Percentiles rank a stretch among this genome's conserved stretches.
Conservation (phyloP, 2,329 filamentous ascomycete species). For the Emergomyces orientalis region DNA sequence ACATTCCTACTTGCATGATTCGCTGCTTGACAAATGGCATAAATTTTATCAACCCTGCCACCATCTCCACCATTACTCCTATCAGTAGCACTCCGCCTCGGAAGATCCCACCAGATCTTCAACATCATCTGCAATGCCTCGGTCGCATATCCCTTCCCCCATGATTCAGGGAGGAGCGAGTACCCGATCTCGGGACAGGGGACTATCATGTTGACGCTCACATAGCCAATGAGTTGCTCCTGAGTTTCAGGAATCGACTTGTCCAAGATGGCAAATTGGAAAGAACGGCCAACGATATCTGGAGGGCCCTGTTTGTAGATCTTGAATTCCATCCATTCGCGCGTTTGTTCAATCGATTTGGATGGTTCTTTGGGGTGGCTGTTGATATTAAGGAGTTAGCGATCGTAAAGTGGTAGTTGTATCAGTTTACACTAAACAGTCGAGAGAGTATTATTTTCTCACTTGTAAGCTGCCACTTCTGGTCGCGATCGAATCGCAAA, state of each 20-base stretch:
- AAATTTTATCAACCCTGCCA: background rate
- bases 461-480: constrained; percentile 22
- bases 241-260: background rate
- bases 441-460: background rate
- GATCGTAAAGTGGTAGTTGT: background rate
- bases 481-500: constrained; percentile 19
- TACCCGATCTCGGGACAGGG: constrained; percentile 23
- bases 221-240: constrained; percentile 16
- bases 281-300: constrained; percentile 18
- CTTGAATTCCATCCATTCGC: constrained; percentile 21
- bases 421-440: background rate
- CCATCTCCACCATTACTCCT: background rate
- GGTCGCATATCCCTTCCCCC: constrained; percentile 24
- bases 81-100: constrained; percentile 1
- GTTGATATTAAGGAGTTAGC: background rate
- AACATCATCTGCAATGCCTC: constrained; percentile 20
- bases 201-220: constrained; percentile 18
- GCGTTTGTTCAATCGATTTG: constrained; percentile 19
- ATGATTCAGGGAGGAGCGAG: constrained; percentile 19
- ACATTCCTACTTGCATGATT: background rate
- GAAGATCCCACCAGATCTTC: constrained; percentile 22
- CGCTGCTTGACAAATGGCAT: background rate
- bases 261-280: constrained; percentile 14
- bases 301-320: constrained; percentile 16
- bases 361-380: constrained; percentile 20